These are phyloP conservation scores for Sabuloglossum arenarium DNA, from an alignment of 495 filamentous ascomycete species.

Conservation along the genomic window DNA sequence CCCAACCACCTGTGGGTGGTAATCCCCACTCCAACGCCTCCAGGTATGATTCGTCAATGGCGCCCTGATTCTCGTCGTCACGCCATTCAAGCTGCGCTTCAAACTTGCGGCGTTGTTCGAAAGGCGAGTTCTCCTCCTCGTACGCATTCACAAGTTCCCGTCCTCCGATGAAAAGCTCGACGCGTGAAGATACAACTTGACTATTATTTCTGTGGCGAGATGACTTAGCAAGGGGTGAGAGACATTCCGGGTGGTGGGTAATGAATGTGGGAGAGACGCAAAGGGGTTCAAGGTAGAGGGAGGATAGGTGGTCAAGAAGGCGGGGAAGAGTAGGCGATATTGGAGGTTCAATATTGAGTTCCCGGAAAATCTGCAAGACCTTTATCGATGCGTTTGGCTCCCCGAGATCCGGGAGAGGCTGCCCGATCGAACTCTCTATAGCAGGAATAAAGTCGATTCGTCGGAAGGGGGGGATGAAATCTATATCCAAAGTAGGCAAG, in stretches of 20 bases:
- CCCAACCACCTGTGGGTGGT: conserved; percentile 91
- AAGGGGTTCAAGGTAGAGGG: conserved; percentile 52
- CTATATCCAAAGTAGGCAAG: conserved; percentile 28
- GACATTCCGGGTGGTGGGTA: conserved; percentile 72
- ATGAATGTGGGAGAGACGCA: conserved; percentile 65
- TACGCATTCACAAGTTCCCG: conserved; percentile 84
- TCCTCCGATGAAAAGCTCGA: conserved; percentile 68
- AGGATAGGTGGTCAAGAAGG: conserved; percentile 67
- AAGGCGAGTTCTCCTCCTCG: conserved; percentile 92
- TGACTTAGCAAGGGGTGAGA: conserved; percentile 82
- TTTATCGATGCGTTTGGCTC: conserved; percentile 29
- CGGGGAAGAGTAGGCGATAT: conserved; percentile 44
- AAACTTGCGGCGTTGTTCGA: conserved; percentile 73
- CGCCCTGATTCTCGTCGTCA: conserved; percentile 17
- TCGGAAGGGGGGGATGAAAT: conserved; percentile 39
- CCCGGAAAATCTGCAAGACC: conserved; percentile 34
- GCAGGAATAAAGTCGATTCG: conserved; percentile 65
- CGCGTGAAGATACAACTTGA: conserved; percentile 58
- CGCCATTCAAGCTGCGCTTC: conserved; percentile 30
- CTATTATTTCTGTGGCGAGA: conserved; percentile 37
- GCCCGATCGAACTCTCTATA: conserved; percentile 42
- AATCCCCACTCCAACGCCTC: conserved; percentile 69
- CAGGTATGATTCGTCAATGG: conserved; percentile 66
- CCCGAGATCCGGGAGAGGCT: conserved; percentile 47
- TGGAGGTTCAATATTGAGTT: conserved; percentile 29